Evolutionary conservation across 2,329 filamentous ascomycete genomes (phyloP).

Genomic region (Nemania bipapillata): DNA sequence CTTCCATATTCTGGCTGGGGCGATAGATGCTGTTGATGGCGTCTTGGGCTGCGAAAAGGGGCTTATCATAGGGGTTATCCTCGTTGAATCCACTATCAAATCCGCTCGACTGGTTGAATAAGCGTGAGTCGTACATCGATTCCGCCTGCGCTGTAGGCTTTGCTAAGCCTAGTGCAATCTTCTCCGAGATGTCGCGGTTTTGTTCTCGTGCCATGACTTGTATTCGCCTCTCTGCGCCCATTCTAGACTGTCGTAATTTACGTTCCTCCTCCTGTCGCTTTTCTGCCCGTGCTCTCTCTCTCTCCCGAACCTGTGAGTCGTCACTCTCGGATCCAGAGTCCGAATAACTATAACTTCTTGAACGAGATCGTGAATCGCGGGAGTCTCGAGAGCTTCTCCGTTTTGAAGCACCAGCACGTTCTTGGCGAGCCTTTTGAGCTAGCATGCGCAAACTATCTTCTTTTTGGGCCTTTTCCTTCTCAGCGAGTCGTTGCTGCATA

Average conservation of each 20-base stretch:
- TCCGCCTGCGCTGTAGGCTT: constrained; percentile 94
- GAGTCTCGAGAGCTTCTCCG: constrained; percentile 59
- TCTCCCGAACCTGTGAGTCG: constrained; percentile 76
- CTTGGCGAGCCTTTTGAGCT: constrained; percentile 90
- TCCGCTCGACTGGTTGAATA: constrained; percentile 94
- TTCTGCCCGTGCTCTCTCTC: constrained; percentile 81
- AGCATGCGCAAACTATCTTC: constrained; percentile 89
- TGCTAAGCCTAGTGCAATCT: constrained; percentile 91
- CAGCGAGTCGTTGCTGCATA: constrained; percentile 95
- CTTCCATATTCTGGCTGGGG: constrained; percentile 77
- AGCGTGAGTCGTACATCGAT: constrained; percentile 93
- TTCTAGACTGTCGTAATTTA: constrained; percentile 89
- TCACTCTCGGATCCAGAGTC: constrained; percentile 68
- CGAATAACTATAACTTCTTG: constrained; percentile 65
- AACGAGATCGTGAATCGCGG: constrained; percentile 57
- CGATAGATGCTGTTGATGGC: constrained; percentile 94
- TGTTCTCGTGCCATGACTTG: constrained; percentile 95
- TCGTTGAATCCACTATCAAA: constrained; percentile 96
- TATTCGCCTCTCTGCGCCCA: constrained; percentile 91
- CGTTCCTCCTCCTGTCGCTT: constrained; percentile 84
- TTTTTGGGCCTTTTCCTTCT: constrained; percentile 95
- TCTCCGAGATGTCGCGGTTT: constrained; percentile 95
- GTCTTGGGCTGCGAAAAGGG: constrained; percentile 93
- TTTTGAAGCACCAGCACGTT: constrained; percentile 68
- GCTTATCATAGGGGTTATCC: constrained; percentile 97